phyloP scores from a whole-genome alignment of 192 early-diverging fungal genomes.

The Globomyces pollinis-pini region DNA sequence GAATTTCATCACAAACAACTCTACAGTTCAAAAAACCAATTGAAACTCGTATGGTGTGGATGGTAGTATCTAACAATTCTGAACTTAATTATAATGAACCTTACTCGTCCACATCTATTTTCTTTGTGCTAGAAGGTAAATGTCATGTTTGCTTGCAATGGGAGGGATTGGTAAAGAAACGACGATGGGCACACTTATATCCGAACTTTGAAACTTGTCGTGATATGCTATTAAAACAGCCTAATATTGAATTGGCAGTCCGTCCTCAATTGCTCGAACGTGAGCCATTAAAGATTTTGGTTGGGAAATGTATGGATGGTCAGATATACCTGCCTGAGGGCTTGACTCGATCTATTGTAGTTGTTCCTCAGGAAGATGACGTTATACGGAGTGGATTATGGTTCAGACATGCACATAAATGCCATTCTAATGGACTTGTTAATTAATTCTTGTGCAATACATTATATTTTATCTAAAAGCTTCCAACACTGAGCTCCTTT shows the following conservation, averaged over 20 bases:
- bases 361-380: slow-evolving; percentile 7
- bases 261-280: neutral
- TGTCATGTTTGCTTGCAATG: slow-evolving; percentile 81
- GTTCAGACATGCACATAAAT: slow-evolving; percentile 81
- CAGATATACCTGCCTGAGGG: slow-evolving; percentile 3
- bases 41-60: slow-evolving; percentile 55
- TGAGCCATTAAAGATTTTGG: slow-evolving; percentile 12
- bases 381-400: slow-evolving; percentile 69
- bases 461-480: no score
- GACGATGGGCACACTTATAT: slow-evolving; percentile 6
- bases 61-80: neutral
- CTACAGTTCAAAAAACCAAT: slow-evolving; percentile 62
- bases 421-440: no score
- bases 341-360: slow-evolving; percentile 5
- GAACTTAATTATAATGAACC: no score
- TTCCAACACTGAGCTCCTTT: no score
- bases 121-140: slow-evolving; percentile 55
- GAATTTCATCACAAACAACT: slow-evolving; percentile 79
- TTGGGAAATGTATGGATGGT: neutral
- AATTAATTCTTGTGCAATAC: no score
- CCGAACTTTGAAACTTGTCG: neutral
- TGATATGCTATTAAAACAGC: neutral
- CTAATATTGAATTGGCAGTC: neutral
- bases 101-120: neutral
- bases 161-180: slow-evolving; percentile 72